Evolutionary conservation across 768 basidiomycete genomes (phyloP), one percentile per base, ranked within the genome.

Genomic region (Paxillus rubicundulus): DNA sequence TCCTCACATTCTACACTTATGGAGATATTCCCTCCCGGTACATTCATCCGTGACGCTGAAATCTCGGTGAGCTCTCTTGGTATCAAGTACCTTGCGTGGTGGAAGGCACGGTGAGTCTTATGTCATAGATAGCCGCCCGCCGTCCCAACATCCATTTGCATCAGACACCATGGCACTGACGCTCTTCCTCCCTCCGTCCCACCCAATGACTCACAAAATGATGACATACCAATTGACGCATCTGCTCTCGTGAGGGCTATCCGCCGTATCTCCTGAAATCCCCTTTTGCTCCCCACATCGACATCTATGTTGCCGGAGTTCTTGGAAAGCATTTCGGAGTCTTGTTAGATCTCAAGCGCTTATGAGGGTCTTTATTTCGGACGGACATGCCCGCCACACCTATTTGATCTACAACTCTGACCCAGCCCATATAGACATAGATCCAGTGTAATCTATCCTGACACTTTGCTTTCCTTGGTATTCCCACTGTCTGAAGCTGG

Each of bases 21-120:
- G 72, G 91, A 94, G 69, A 76, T 92, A 61, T 91, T 88, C 70
- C 86, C 83, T 17, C 72, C 77, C 2, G 79, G 78, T n/a, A 77
- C 77, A 17, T 91, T 87, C 66, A 74, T 77, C 21, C 79, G 77
- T 44, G 86, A 89, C 59, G 77, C 79, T 52, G 81, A 85, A 60
- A 69, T 82, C 45, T 77, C 85, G 17, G 74, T 74, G n/a, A 70
- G 70, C 27, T 76, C 80, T 8, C 61, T 85, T 20, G 78, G 80
- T 9, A 72, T 85, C 50, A 68, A 71, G 9, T 87, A 88, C 59
- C 63, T 82, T 43, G 85, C 81, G 8, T 85, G 82, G 84, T 76
- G 76, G 69, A 72, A 74, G 17, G 69, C 61, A 30, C 61, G 60
- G 72, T 75, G 45, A 45, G 70, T 57, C 20, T 59, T 10, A 36